These are phyloP conservation scores for Aciculosporium take DNA, from an alignment of 2,329 filamentous ascomycete genomes.

Conservation along the genomic window DNA sequence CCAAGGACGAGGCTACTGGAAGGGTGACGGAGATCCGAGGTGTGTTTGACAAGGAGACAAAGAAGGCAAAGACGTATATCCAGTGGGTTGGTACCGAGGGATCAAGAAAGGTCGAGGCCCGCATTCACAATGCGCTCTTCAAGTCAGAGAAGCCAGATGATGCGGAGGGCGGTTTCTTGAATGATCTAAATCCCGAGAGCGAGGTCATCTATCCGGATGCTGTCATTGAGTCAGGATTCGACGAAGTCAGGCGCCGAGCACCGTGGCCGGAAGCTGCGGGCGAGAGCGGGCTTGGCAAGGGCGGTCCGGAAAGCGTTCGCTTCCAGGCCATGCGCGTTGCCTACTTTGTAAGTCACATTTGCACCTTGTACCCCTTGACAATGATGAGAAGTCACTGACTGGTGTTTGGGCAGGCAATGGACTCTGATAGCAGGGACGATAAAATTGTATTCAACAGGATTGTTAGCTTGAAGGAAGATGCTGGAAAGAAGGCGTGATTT, in stretches of 20 bases:
- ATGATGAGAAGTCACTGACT: neutral
- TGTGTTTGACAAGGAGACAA: constrained; percentile 53
- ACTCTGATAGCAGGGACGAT: constrained; percentile 65
- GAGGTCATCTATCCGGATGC: constrained; percentile 68
- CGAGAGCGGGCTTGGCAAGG: constrained; percentile 46
- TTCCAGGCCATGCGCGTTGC: constrained; percentile 88
- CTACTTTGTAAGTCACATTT: constrained; percentile 49
- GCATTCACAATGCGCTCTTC: constrained; percentile 73
- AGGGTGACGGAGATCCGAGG: constrained; percentile 51
- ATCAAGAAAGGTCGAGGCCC: constrained; percentile 55
- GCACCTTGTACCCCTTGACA: neutral
- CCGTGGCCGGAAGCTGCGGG: constrained; percentile 73
- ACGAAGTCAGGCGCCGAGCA: constrained; percentile 56
- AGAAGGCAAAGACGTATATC: constrained; percentile 68
- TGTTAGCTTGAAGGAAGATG: constrained; percentile 79
- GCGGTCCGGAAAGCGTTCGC: constrained; percentile 59
- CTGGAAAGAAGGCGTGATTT: constrained; percentile 39
- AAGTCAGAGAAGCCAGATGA: constrained; percentile 71
- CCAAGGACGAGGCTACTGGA: constrained; percentile 49
- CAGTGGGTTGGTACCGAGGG: constrained; percentile 69
- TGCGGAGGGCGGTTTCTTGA: constrained; percentile 65
- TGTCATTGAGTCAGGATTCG: constrained; percentile 69
- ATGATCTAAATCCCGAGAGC: constrained; percentile 71
- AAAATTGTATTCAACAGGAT: constrained; percentile 82
- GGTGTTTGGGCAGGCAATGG: constrained; percentile 40